A percentile compares a stretch with the other conserved stretches of the same genome.
phyloP scores from a whole-genome alignment of 2,329 filamentous ascomycete genomes.

The Colletotrichum sp. region DNA sequence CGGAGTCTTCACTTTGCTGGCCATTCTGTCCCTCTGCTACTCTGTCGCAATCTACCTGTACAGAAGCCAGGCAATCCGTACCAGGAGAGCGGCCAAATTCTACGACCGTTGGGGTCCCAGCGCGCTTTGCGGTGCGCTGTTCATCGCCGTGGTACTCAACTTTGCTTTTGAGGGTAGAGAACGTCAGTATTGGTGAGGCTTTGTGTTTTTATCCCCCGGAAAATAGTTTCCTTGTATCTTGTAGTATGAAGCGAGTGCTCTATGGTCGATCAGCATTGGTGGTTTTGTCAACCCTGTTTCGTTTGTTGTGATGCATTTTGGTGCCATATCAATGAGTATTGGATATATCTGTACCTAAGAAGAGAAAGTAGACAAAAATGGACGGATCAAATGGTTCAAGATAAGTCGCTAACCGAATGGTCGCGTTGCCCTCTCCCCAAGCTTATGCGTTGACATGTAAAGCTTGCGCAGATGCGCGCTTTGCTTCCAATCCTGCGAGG shows the following conservation, averaged over 20 bases:
- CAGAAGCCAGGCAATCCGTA: slow-evolving; percentile 84
- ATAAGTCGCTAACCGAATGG: not conserved
- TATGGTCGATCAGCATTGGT: not conserved
- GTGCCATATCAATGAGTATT: not conserved
- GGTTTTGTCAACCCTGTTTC: not conserved
- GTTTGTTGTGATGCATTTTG: not conserved
- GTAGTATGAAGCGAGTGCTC: not conserved
- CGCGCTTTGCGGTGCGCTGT: slow-evolving; percentile 73
- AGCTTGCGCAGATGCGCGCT: not conserved
- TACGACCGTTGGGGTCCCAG: slow-evolving; percentile 90
- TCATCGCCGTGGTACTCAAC: slow-evolving; percentile 78
- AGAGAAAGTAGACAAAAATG: not conserved
- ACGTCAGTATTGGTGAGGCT: slow-evolving; percentile 54
- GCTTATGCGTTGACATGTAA: not conserved
- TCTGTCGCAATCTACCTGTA: slow-evolving; percentile 86
- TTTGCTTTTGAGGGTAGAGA: slow-evolving; percentile 79
- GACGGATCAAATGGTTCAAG: not conserved
- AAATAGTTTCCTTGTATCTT: not conserved
- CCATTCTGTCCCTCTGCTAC: slow-evolving; percentile 80
- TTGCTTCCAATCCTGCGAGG: not conserved
- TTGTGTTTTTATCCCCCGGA: not conserved
- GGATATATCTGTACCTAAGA: not conserved
- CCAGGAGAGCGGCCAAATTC: slow-evolving; percentile 84
- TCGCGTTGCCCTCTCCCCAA: not conserved
- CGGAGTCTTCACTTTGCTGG: slow-evolving; percentile 82